Conservation (phyloP, 108 stramenopile species). For the Conticribra weissflogii region DNA sequence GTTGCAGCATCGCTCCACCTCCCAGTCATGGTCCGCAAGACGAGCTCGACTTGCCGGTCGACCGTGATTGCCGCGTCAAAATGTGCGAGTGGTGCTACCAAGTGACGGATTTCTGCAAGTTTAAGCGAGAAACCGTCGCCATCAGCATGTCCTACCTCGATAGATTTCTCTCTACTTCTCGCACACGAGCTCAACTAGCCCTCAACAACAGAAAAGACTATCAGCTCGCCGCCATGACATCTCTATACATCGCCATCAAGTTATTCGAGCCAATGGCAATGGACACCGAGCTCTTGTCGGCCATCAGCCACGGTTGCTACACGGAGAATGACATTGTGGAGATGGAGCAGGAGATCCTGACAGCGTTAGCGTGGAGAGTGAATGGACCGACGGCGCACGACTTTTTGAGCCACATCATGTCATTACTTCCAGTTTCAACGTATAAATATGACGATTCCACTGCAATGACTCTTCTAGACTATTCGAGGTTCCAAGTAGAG, state of each 20-base stretch:
- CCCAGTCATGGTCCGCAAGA: not conserved
- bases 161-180: slow-evolving; percentile 51
- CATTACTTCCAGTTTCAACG: slow-evolving; percentile 1
- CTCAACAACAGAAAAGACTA: slow-evolving; percentile 40
- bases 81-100: slow-evolving; percentile 73
- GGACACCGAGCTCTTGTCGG: slow-evolving; percentile 11
- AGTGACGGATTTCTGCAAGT: slow-evolving; percentile 66
- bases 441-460: slow-evolving; percentile 17
- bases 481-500: slow-evolving; percentile 71
- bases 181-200: slow-evolving; percentile 54
- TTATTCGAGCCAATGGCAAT: slow-evolving; percentile 63
- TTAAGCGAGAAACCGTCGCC: slow-evolving; percentile 73
- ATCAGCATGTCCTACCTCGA: slow-evolving; percentile 83
- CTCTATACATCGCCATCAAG: slow-evolving; percentile 83
- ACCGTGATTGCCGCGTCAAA: slow-evolving; percentile 69
- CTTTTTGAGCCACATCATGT: slow-evolving; percentile 27
- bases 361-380: slow-evolving; percentile 25
- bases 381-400: slow-evolving; percentile 23
- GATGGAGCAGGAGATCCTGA: slow-evolving; percentile 31
- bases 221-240: slow-evolving; percentile 80
- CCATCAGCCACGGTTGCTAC: slow-evolving; percentile 36
- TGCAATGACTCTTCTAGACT: slow-evolving; percentile 56
- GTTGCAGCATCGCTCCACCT: not conserved
- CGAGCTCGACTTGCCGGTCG: slow-evolving; percentile 9
- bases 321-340: slow-evolving; percentile 20